Base-by-base conservation (phyloP, 2,329 filamentous ascomycete species). In the Aspergillus puulaauensis region DNA sequence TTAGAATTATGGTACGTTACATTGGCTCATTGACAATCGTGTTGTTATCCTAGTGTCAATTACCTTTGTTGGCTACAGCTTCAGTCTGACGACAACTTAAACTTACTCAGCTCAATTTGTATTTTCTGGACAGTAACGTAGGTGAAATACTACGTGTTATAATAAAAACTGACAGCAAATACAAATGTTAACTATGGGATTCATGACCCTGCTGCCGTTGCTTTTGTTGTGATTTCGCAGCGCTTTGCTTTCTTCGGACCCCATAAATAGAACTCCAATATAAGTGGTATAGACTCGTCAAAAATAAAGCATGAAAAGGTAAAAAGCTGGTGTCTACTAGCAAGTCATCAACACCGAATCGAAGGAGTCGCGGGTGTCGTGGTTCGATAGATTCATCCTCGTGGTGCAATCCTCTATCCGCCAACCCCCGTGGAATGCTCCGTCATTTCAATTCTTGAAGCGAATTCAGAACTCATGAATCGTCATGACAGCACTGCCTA, bases 291-390 rank as follows among this genome's bases (percentile, higher is more conserved):
- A 65, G 61, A 63, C 60, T 66, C 60, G 59, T 66, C 61, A 63
- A 66, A 68, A 70, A 68, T 56, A 64, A 61, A 69, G 62, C 52
- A 54, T 54, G 63, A 66, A 66, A 71, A 66, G 66, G 71, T 70
- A 69, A 68, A 27, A 72, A 68, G 62, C 63, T 65, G 68, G 65
- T 57, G 48, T 51, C 63, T 57, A 63, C 64, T 65, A 69, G 64
- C 64, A 66, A 63, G 61, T 66, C 67, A 65, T 68, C 62, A 64
- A 63, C 65, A 66, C 54, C 62, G 59, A 66, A 65, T 64, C 61
- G 61, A 61, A 63, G 53, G 65, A 61, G 44, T 40, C 55, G 51
- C 37, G 48, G 52, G 52, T 24, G 51, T 31, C 43, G 45, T 58
- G 39, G 40, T 40, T 55, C 44, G 35, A 27, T 54, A 57, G 31